Evolutionary conservation across 257 asterid species (phyloP).

Genomic region (Ophiorrhiza pumila): DNA sequence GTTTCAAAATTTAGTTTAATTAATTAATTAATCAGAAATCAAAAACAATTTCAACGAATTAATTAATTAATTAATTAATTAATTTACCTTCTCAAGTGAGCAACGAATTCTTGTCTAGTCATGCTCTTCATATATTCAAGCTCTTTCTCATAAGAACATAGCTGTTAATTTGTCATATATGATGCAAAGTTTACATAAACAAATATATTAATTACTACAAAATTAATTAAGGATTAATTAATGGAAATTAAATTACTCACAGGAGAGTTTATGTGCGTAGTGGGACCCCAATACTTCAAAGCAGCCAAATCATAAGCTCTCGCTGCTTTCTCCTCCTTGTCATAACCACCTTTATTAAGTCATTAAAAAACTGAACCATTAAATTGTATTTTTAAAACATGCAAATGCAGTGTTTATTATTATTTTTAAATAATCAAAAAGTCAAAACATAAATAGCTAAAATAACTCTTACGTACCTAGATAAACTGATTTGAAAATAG

Average conservation of each 20-base stretch:
- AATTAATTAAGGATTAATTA: not conserved
- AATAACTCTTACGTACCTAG: slow-evolving; percentile 63
- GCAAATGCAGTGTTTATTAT: not conserved
- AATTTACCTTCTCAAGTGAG: slow-evolving; percentile 78
- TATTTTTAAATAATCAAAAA: not conserved
- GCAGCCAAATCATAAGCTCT: slow-evolving; percentile 92
- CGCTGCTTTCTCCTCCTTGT: slow-evolving; percentile 87
- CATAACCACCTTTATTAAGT: slow-evolving; percentile 67
- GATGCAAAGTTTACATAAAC: not conserved
- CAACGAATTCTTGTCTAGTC: slow-evolving; percentile 87
- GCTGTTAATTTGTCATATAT: slow-evolving; percentile 25
- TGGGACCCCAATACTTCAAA: slow-evolving; percentile 85
- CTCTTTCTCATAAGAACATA: slow-evolving; percentile 62
- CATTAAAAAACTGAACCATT: too few species aligned
- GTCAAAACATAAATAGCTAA: not conserved
- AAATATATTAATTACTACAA: too few species aligned
- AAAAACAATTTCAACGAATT: not conserved
- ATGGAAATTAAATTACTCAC: slow-evolving; percentile 29
- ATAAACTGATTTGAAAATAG: slow-evolving; percentile 35
- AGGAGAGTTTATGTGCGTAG: slow-evolving; percentile 76
- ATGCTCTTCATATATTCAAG: slow-evolving; percentile 73
- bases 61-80: not conserved
- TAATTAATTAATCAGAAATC: not conserved
- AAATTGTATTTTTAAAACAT: not conserved
- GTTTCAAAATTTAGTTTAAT: slow-evolving; percentile 13